phyloP scores from a whole-genome alignment of 2,329 filamentous ascomycete species.

The Penicillium fuscoglaucum region DNA sequence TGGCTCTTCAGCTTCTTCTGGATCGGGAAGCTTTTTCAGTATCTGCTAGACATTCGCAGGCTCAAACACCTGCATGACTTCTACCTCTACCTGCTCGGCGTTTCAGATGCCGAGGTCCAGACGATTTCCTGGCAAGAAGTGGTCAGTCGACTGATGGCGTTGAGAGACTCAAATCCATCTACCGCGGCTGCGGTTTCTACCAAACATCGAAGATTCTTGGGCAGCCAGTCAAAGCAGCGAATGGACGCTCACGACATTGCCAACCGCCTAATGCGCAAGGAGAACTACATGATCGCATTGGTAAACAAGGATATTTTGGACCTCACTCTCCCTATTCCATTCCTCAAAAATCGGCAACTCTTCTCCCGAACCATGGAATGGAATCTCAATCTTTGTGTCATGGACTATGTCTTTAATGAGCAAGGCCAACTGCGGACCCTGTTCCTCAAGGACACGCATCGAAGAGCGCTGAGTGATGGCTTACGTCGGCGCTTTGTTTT shows the following conservation, averaged over 20 bases:
- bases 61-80: conserved; percentile 80
- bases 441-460: conserved; percentile 80
- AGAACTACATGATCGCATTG: conserved; percentile 94
- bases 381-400: conserved; percentile 85
- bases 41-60: conserved; percentile 70
- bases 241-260: conserved; percentile 97
- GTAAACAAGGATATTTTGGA: conserved; percentile 97
- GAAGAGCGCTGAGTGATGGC: conserved; percentile 74
- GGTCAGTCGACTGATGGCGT: conserved; percentile 77
- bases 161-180: conserved; percentile 83
- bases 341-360: conserved; percentile 73
- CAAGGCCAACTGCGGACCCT: conserved; percentile 82
- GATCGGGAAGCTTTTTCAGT: conserved; percentile 75
- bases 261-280: conserved; percentile 91
- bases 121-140: conserved; percentile 93
- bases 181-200: conserved; percentile 67
- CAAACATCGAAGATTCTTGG: conserved; percentile 62
- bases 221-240: conserved; percentile 86
- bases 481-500: conserved; percentile 77
- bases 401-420: conserved; percentile 92
- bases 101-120: conserved; percentile 84
- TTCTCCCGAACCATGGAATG: conserved; percentile 90
- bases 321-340: conserved; percentile 80
- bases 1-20: conserved; percentile 88
- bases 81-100: conserved; percentile 76